These are phyloP conservation scores for Tulasnella sp. DNA, from an alignment of 768 basidiomycete species.

Conservation along the genomic window DNA sequence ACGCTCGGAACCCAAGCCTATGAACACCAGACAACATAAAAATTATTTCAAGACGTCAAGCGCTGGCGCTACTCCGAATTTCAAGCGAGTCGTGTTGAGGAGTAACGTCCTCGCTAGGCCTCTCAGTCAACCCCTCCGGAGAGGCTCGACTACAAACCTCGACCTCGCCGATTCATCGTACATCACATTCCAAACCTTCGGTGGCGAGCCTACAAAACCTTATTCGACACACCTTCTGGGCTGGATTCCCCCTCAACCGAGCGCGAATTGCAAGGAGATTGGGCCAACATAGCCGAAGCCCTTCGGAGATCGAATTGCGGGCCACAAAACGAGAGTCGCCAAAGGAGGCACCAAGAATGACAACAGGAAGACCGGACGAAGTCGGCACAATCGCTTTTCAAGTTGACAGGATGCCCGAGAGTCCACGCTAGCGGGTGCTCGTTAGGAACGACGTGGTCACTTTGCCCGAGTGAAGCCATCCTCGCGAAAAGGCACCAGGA, in stretches of 20 bases:
- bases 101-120: slow-evolving; percentile 68
- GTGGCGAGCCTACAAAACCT: slow-evolving; percentile 88
- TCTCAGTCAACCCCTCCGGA: slow-evolving; percentile 63
- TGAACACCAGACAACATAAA: slow-evolving; percentile 78
- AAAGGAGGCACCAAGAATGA: slow-evolving; percentile 59
- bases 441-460: too few species aligned
- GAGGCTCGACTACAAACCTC: slow-evolving; percentile 65
- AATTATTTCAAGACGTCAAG: slow-evolving; percentile 70
- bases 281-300: slow-evolving; percentile 75
- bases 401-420: too few species aligned
- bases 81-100: slow-evolving; percentile 73
- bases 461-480: too few species aligned
- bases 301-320: slow-evolving; percentile 82
- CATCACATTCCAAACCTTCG: slow-evolving; percentile 70
- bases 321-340: slow-evolving; percentile 43
- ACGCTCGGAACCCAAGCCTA: slow-evolving; percentile 61
- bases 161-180: slow-evolving; percentile 77
- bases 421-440: too few species aligned
- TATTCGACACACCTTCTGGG: slow-evolving; percentile 85
- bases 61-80: slow-evolving; percentile 69
- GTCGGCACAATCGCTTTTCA: slow-evolving; percentile 40
- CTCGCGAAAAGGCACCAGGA: slow-evolving; percentile 61
- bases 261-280: slow-evolving; percentile 82
- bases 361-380: neutral
- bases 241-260: slow-evolving; percentile 77